Base-by-base conservation (phyloP, 1,284 basidiomycete genomes). In the Ceratobasidium sp. region DNA sequence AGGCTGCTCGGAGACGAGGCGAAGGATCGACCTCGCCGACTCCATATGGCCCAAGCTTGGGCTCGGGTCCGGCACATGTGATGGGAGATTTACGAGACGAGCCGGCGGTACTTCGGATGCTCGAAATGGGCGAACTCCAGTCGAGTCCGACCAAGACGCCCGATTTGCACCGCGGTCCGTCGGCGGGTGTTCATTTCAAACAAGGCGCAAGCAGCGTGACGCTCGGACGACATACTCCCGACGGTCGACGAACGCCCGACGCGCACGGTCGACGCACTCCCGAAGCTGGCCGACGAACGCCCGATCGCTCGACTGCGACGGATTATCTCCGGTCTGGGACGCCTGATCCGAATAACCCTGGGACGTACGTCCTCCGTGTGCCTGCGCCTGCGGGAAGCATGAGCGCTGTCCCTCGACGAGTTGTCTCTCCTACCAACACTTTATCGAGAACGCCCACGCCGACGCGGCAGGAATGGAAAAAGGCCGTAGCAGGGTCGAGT, bases 261-360 rank as follows among this genome's bases (percentile, higher is more conserved):
- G 31, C 17, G 43, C 27, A 31, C 12, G 58, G 20, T 25, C 53
- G 31, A 12, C 49, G 49, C 13, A 52, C 7, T 22, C 49, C 49
- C 6, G 49, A 52, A 13, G 31, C 5, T 13, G n/a, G 15, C 17
- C 43, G 45, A 13, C 27, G 27, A 5, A 27, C 58, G 29, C 15
- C 32, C 3, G 58, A 62, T 12, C 29, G 43, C 3, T 52, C 64
- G 7, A 6, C 45, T 47, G 45, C 13, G 7, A 10, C 45, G 10
- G 64, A 67, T 42, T 52, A 50, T 12, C 17, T 67, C 2, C 50
- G 64, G 6, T 67, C 64, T 32, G 64, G 64, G 0, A 67, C 50
- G 7, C 64, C 64, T 4, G 64, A 67, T 38, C 64, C 64, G 38
- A 45, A 67, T 31, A 67, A 67, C 25, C 64, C 64, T 1, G 64